Evolutionary conservation across 2,329 filamentous ascomycete genomes (phyloP).

Genomic region (Cladosporium sp.): DNA sequence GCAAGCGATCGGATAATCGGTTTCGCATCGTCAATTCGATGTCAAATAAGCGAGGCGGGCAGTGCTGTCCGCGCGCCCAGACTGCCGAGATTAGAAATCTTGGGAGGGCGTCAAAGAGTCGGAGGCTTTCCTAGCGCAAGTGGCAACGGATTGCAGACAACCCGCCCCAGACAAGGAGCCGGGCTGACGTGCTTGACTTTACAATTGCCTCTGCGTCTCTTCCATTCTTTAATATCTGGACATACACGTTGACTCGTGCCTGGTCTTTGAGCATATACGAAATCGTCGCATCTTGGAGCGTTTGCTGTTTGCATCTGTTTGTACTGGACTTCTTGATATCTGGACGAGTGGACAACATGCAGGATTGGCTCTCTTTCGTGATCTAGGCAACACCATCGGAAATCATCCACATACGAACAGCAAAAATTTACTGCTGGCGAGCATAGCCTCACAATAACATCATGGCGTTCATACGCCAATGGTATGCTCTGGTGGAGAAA

Average conservation of each 20-base stretch:
- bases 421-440: not conserved
- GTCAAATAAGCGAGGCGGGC: conserved; percentile 2
- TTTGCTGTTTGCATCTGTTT: not conserved
- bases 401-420: not conserved
- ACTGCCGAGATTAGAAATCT: conserved; percentile 12
- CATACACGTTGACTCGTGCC: not conserved
- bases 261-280: not conserved
- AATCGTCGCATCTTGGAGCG: not conserved
- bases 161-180: conserved; percentile 6
- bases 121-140: not conserved
- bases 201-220: conserved; percentile 1
- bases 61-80: conserved; percentile 3
- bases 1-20: not conserved
- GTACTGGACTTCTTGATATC: not conserved
- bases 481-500: conserved; percentile 60
- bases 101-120: not conserved
- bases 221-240: not conserved
- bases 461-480: conserved; percentile 48
- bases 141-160: conserved; percentile 4
- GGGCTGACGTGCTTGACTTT: conserved; percentile 15
- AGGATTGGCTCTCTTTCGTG: conserved; percentile 9
- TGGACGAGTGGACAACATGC: not conserved
- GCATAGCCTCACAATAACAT: not conserved
- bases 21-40: not conserved
- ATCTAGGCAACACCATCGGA: conserved; percentile 1